These are phyloP conservation scores for Pontederia paniculata DNA, from an alignment of 176 grass and related monocot species.

Conservation along the genomic window DNA sequence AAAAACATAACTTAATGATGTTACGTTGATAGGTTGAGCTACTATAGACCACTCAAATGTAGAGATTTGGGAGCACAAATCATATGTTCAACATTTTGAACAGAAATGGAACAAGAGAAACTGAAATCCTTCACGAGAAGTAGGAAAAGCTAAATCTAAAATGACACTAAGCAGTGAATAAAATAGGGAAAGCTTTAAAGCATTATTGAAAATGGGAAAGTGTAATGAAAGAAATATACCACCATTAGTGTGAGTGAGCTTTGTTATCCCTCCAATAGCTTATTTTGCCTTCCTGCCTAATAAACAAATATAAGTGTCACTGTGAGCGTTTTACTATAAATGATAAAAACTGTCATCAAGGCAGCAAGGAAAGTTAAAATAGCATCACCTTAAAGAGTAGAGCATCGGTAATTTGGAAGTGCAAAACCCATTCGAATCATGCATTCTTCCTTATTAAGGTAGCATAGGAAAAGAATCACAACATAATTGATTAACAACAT, in stretches of 20 bases:
- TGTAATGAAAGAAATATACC: not conserved
- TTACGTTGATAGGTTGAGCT: too few species aligned
- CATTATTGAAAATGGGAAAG: too few species aligned
- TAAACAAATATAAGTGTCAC: not conserved
- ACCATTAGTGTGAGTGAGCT: constrained; percentile 87
- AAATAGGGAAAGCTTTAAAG: too few species aligned
- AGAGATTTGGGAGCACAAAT: too few species aligned
- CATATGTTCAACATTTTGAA: too few species aligned
- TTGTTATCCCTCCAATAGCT: constrained; percentile 97
- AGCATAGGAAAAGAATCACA: constrained; percentile 8
- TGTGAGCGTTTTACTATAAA: too few species aligned
- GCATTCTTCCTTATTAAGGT: constrained; percentile 45
- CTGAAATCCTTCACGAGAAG: too few species aligned
- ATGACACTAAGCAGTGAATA: too few species aligned
- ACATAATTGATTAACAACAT: not conserved
- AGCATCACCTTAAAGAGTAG: constrained; percentile 74
- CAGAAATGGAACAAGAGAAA: too few species aligned
- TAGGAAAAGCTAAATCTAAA: too few species aligned
- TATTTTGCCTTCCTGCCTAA: constrained; percentile 96
- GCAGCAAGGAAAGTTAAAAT: not conserved
- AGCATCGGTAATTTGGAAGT: constrained; percentile 96
- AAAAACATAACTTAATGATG: too few species aligned
- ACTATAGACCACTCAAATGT: too few species aligned
- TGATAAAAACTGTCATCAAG: not conserved
- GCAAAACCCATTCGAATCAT: constrained; percentile 68